Evolutionary conservation across 345 rosid genomes (phyloP), one percentile per base, ranked within the genome.

Genomic region (Gossypium australe): DNA sequence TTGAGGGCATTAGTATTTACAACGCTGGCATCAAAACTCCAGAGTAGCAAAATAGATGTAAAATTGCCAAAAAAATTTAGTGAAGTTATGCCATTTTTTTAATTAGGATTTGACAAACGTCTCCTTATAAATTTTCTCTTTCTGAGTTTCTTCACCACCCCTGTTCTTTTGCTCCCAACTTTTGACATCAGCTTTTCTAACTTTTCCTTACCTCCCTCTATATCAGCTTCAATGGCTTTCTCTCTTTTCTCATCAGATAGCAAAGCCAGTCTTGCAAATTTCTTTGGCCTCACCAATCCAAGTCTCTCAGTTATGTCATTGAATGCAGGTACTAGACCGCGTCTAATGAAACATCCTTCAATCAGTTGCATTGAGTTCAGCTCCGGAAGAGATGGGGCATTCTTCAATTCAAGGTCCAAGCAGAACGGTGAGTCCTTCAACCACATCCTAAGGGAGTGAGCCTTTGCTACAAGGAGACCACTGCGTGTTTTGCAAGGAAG

Each of bases 371-470:
- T 86, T 12, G 97, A 88, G 85, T 85, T 94, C 61, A 77, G 51
- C 71, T 89, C 90, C 0, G 95, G 97, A 63, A 92, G 89, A 29
- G 87, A 75, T 9, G 87, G 70, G 0, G 86, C 84, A 72, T 94
- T 89, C 81, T 89, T 94, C 69, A 94, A 77, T 80, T 94, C 97
- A 10, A 94, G 88, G 87, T 94, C 98, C 64, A 91, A 79, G 85
- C 98, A 94, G 81, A 94, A 94, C 0, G 97, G 97, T 4, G 97
- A 92, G 82, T 94, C 98, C 84, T 92, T 94, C 78, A 94, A 80
- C 98, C 98, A 94, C 98, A 94, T 94, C 77, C 90, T 86, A 44
- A 94, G 92, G 67, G 98, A 90, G 77, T 92, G 97, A 27, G 92
- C 95, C 88, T 94, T 94, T 9, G 97, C 98, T 10, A 92, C 84